Conservation (phyloP, 352 stramenopile species). For the Phytophthora agathidicida region DNA sequence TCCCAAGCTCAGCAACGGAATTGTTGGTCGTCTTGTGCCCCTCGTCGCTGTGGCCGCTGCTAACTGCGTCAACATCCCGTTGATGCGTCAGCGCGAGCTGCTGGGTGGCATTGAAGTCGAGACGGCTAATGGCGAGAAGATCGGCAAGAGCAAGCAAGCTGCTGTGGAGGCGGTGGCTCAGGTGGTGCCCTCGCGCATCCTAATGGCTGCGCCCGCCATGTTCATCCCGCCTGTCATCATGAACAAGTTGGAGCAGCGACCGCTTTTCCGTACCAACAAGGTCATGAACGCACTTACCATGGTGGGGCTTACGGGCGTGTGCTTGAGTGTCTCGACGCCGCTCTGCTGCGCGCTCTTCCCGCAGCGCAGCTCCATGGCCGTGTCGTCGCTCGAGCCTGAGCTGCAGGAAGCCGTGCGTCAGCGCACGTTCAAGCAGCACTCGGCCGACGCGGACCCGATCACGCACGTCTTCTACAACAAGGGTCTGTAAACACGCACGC, state of each 20-base stretch:
- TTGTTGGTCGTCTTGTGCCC: slow-evolving; percentile 77
- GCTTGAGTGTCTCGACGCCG: slow-evolving; percentile 77
- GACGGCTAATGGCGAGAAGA: slow-evolving; percentile 60
- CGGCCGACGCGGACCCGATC: slow-evolving; percentile 28
- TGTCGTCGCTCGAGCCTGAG: slow-evolving; percentile 66
- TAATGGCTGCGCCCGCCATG: slow-evolving; percentile 89
- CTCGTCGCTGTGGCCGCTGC: slow-evolving; percentile 86
- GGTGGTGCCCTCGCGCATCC: slow-evolving; percentile 84
- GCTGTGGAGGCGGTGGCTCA: slow-evolving; percentile 81
- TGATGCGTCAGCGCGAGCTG: slow-evolving; percentile 91
- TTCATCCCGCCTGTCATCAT: slow-evolving; percentile 88
- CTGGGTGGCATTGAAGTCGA: slow-evolving; percentile 83
- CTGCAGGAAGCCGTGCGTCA: slow-evolving; percentile 61
- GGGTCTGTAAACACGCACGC: slow-evolving; percentile 50
- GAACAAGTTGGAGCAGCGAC: slow-evolving; percentile 71
- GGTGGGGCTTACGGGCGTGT: slow-evolving; percentile 74
- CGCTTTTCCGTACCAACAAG: slow-evolving; percentile 67
- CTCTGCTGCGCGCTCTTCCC: slow-evolving; percentile 87
- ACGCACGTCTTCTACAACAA: slow-evolving; percentile 85
- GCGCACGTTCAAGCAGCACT: slow-evolving; percentile 52
- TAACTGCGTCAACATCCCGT: slow-evolving; percentile 90
- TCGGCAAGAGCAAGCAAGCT: slow-evolving; percentile 74
- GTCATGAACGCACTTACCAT: slow-evolving; percentile 69
- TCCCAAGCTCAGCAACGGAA: slow-evolving; percentile 59
- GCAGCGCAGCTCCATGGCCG: slow-evolving; percentile 68